Percentiles rank a stretch among this genome's conserved stretches.
Conservation (phyloP, 2,329 filamentous ascomycete genomes). For the Gyromitra esculenta region DNA sequence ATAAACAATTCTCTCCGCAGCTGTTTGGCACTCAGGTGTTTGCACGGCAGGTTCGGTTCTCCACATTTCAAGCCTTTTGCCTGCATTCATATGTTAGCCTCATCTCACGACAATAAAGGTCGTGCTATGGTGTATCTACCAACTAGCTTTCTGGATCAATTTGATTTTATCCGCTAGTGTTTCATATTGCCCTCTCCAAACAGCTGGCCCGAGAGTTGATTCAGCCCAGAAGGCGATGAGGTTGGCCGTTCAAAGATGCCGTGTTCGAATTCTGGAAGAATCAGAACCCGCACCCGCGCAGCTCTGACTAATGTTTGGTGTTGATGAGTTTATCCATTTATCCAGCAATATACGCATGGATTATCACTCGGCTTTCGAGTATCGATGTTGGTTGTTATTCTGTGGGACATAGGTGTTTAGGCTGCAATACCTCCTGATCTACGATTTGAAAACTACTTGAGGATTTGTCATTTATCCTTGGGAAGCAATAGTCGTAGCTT, state of each 20-base stretch:
- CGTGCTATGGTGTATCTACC: slow-evolving; percentile 1
- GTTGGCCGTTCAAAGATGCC: not conserved
- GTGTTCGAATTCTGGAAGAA: slow-evolving; percentile 3
- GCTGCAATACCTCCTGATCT: not conserved
- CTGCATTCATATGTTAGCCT: not conserved
- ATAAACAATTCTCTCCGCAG: not conserved
- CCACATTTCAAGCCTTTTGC: not conserved
- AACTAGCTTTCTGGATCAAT: not conserved
- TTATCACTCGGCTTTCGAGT: slow-evolving; percentile 6
- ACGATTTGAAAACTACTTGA: not conserved
- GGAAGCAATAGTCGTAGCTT: not conserved
- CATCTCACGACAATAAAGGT: not conserved
- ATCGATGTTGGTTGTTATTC: not conserved
- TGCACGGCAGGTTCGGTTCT: not conserved
- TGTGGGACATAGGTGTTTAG: slow-evolving; percentile 1
- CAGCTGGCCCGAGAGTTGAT: not conserved
- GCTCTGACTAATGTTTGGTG: not conserved
- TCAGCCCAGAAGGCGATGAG: not conserved
- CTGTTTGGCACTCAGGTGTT: not conserved
- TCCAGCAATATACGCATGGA: not conserved
- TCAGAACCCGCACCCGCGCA: not conserved
- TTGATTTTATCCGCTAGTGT: not conserved
- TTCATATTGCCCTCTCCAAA: not conserved
- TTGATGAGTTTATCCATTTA: slow-evolving; percentile 11
- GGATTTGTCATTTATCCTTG: not conserved